Percentiles rank a stretch among this genome's conserved stretches.
These are phyloP conservation scores for Zygoascus hellenicus DNA, from an alignment of 1,139 yeast species.

Conservation along the genomic window DNA sequence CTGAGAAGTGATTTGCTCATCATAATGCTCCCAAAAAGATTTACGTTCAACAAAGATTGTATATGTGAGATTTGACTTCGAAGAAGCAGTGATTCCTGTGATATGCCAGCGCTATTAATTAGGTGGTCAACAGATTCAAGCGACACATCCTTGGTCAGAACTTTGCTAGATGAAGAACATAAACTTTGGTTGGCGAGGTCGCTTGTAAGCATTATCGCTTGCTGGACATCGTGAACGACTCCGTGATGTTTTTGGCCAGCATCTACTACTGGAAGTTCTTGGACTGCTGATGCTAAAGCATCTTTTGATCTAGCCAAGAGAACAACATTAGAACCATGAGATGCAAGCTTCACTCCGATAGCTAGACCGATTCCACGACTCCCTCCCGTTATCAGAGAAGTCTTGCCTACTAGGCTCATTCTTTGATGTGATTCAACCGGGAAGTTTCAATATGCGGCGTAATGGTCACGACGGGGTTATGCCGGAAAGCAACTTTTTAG, in stretches of 20 bases:
- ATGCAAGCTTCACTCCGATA: conserved; percentile 53
- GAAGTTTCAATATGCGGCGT: no score
- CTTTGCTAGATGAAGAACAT: no score
- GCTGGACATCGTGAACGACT: conserved; percentile 47
- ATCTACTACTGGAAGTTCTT: conserved; percentile 33
- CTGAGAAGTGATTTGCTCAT: conserved; percentile 45
- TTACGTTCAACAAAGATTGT: conserved; percentile 47
- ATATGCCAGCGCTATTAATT: conserved; percentile 77
- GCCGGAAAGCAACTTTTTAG: no score
- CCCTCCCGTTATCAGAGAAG: conserved; percentile 64
- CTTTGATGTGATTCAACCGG: no score
- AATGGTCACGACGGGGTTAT: no score
- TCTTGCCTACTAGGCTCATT: conserved; percentile 18
- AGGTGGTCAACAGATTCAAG: conserved; percentile 39
- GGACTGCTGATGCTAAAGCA: conserved; percentile 35
- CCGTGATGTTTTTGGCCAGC: conserved; percentile 43
- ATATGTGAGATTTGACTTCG: conserved; percentile 43
- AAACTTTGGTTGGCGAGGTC: not conserved
- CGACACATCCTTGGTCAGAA: not conserved
- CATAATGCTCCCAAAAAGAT: conserved; percentile 61
- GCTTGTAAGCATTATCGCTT: not conserved
- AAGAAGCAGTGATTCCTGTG: conserved; percentile 55
- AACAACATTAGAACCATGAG: conserved; percentile 56
- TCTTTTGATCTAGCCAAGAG: conserved; percentile 52
- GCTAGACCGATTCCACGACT: conserved; percentile 78